Conservation (phyloP, 106 monocot genomes). For the Acanthochlamys bracteata region DNA sequence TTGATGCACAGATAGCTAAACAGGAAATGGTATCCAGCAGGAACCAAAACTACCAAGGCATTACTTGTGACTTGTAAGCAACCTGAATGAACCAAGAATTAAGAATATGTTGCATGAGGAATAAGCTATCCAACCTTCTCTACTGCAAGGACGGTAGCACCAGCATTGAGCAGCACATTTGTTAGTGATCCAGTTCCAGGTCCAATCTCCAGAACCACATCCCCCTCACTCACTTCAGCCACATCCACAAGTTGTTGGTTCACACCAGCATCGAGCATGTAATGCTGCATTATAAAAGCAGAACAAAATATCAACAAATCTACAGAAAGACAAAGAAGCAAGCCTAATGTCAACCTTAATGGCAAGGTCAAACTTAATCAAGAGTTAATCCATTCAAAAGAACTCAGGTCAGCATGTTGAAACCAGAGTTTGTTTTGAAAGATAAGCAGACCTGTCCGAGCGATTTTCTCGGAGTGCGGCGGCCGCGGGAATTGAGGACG, state of each 20-base stretch:
- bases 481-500: constrained; percentile 69
- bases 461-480: constrained; percentile 61
- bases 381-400: too few species aligned
- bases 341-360: too few species aligned
- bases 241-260: constrained; percentile 49
- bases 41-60: too few species aligned
- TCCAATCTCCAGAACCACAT: constrained; percentile 88
- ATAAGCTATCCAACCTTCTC: constrained; percentile 52
- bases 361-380: too few species aligned
- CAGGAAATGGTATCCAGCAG: too few species aligned
- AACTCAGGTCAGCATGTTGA: too few species aligned
- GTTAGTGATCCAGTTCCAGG: constrained; percentile 93
- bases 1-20: too few species aligned
- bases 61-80: too few species aligned
- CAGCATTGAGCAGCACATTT: constrained; percentile 49
- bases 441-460: constrained; percentile 61
- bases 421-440: too few species aligned
- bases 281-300: constrained; percentile 45
- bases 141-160: constrained; percentile 69
- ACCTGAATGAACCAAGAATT: background rate
- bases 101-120: background rate
- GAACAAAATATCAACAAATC: too few species aligned
- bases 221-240: constrained; percentile 59
- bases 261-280: constrained; percentile 77
- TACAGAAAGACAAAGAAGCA: too few species aligned